phyloP scores from a whole-genome alignment of 192 early-diverging fungal species.

The Coemansia sp. region DNA sequence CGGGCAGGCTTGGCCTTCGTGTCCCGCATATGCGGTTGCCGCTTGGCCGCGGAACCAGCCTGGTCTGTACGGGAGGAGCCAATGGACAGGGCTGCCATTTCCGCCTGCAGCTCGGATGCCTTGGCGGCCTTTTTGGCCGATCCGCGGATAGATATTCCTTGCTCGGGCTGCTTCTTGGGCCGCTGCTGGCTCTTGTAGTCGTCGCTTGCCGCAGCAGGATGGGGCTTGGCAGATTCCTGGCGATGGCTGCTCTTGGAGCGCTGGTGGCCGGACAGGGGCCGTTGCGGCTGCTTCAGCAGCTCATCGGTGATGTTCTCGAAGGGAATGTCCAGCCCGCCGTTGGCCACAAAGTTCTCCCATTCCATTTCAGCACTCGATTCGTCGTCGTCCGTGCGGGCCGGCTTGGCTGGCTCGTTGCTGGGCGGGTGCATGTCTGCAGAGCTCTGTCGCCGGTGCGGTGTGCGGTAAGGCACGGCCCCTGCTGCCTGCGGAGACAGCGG shows the following conservation, averaged over 20 bases:
- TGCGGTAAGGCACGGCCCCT: conserved; percentile 25
- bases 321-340: conserved; percentile 49
- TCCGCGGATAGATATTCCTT: conserved; percentile 30
- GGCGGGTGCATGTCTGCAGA: conserved; percentile 21
- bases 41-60: not conserved
- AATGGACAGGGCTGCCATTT: not conserved
- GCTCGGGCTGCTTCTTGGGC: conserved; percentile 5
- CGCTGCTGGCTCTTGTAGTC: not conserved
- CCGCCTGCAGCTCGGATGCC: not conserved
- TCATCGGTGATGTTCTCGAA: conserved; percentile 49
- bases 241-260: not conserved
- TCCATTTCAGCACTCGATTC: conserved; percentile 30
- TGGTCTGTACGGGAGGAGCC: not conserved
- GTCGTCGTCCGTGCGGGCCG: conserved; percentile 15
- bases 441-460: conserved; percentile 42
- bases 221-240: not conserved
- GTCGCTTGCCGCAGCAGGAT: not conserved
- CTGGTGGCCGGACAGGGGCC: not conserved
- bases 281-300: conserved; percentile 30
- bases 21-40: not conserved
- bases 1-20: not conserved
- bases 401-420: not conserved
- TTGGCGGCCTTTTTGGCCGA: conserved; percentile 11
- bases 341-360: conserved; percentile 55
- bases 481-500: conserved; percentile 21